phyloP scores from a whole-genome alignment of 441 rosid species.

The Jatropha podagrica region DNA sequence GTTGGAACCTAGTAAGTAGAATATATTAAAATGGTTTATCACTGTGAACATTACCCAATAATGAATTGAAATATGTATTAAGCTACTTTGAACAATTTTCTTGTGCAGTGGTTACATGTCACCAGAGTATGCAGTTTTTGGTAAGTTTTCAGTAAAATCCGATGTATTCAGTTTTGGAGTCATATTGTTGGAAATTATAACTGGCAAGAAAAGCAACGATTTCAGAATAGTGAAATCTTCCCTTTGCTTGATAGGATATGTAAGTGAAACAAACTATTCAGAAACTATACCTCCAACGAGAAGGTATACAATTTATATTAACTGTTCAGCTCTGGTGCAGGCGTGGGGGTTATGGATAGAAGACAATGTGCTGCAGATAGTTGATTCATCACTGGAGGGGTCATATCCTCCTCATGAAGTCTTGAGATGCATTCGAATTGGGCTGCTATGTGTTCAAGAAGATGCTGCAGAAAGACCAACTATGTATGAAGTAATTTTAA shows the following conservation, averaged over 20 bases:
- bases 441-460: background rate
- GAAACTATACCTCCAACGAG: background rate
- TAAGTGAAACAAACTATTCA: constrained; percentile 17
- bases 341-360: background rate
- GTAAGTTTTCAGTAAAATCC: constrained; percentile 33
- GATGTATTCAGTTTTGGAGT: constrained; percentile 44
- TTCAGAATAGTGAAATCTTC: constrained; percentile 4
- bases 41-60: background rate
- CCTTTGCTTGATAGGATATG: constrained; percentile 34
- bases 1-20: constrained; percentile 29
- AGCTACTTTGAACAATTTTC: background rate
- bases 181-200: constrained; percentile 30
- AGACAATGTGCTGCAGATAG: background rate
- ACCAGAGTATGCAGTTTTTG: constrained; percentile 42
- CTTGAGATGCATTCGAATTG: background rate
- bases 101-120: constrained; percentile 43
- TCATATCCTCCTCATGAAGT: background rate
- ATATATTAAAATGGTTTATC: too few relatives aligned
- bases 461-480: background rate
- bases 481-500: background rate
- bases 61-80: background rate
- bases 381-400: background rate
- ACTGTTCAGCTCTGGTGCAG: background rate
- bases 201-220: constrained; percentile 29
- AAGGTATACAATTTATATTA: background rate